Percentiles rank a stretch among this genome's conserved stretches.
phyloP scores from a whole-genome alignment of 179 eudicot genomes.

The Heliamphora pulchella region DNA sequence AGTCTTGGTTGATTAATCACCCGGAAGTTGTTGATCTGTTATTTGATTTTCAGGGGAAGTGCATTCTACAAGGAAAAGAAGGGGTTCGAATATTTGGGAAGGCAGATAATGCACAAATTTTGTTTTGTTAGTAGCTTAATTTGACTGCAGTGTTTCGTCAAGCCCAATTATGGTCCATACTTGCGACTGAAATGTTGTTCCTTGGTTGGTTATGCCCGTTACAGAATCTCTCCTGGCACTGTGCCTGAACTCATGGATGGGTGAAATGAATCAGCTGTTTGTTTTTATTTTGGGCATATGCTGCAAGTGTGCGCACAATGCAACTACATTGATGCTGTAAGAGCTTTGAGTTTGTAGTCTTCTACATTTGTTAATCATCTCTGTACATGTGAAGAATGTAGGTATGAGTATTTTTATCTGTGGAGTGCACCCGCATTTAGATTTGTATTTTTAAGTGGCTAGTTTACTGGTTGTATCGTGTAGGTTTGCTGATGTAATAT shows the following conservation, averaged over 20 bases:
- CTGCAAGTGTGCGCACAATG: conserved; percentile 16
- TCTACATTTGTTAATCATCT: conserved; percentile 15
- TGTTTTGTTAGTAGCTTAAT: background rate
- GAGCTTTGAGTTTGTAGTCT: conserved; percentile 11
- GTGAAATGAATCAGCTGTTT: conserved; percentile 18
- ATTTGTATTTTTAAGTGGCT: conserved; percentile 5
- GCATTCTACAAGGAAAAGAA: background rate
- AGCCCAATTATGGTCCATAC: conserved; percentile 8
- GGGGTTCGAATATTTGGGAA: background rate
- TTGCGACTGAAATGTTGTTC: conserved; percentile 5
- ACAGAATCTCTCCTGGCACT: background rate
- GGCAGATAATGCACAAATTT: background rate
- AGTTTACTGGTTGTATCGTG: background rate
- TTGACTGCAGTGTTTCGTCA: background rate
- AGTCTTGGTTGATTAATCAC: conserved; percentile 1
- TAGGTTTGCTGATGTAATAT: background rate
- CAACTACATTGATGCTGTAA: conserved; percentile 11
- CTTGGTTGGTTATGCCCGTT: background rate
- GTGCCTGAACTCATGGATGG: background rate
- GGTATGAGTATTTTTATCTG: conserved; percentile 15
- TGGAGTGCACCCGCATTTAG: conserved; percentile 18
- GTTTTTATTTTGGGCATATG: conserved; percentile 17
- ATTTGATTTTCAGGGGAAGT: conserved; percentile 14
- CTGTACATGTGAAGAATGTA: conserved; percentile 31
- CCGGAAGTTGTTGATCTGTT: background rate